These are phyloP conservation scores for Chytriomyces sp. DNA, from an alignment of 192 early-diverging fungal genomes.

Conservation along the genomic window DNA sequence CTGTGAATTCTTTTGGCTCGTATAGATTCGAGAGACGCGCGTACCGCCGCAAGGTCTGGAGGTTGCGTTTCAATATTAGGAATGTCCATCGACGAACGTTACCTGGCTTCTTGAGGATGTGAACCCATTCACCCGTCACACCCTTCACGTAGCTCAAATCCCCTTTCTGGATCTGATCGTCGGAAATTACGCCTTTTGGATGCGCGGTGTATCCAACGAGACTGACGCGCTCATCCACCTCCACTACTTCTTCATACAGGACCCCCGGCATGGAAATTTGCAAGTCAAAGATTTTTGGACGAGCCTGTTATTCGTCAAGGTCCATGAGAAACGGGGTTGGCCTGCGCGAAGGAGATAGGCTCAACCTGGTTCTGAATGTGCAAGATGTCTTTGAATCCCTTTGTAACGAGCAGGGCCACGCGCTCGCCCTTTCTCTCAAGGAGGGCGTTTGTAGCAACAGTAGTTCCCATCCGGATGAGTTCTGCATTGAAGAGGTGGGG, in stretches of 20 bases:
- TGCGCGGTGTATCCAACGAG: slow-evolving; percentile 75
- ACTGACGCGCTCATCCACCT: slow-evolving; percentile 87
- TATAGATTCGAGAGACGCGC: slow-evolving; percentile 60
- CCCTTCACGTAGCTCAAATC: slow-evolving; percentile 63
- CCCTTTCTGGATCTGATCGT: slow-evolving; percentile 39
- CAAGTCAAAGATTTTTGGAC: slow-evolving; percentile 94
- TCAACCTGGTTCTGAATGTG: slow-evolving; percentile 24
- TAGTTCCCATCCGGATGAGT: slow-evolving; percentile 94
- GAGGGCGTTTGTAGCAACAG: slow-evolving; percentile 92
- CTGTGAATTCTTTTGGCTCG: slow-evolving; percentile 77
- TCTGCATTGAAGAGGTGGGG: slow-evolving; percentile 32
- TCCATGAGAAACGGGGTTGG: slow-evolving; percentile 83
- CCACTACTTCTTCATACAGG: slow-evolving; percentile 70
- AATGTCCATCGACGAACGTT: neutral
- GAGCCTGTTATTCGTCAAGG: slow-evolving; percentile 61
- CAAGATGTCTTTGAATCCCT: slow-evolving; percentile 75
- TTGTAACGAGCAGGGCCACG: slow-evolving; percentile 85
- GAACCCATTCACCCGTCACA: slow-evolving; percentile 84
- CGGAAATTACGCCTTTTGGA: slow-evolving; percentile 16
- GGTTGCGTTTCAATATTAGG: slow-evolving; percentile 6
- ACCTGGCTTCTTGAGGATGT: slow-evolving; percentile 70
- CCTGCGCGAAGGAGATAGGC: neutral
- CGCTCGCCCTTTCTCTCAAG: slow-evolving; percentile 78
- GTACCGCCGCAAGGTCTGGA: slow-evolving; percentile 59
- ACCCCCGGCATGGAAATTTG: slow-evolving; percentile 84